phyloP scores from a whole-genome alignment of 2,329 filamentous ascomycete species.

The Ascosphaera aggregata region DNA sequence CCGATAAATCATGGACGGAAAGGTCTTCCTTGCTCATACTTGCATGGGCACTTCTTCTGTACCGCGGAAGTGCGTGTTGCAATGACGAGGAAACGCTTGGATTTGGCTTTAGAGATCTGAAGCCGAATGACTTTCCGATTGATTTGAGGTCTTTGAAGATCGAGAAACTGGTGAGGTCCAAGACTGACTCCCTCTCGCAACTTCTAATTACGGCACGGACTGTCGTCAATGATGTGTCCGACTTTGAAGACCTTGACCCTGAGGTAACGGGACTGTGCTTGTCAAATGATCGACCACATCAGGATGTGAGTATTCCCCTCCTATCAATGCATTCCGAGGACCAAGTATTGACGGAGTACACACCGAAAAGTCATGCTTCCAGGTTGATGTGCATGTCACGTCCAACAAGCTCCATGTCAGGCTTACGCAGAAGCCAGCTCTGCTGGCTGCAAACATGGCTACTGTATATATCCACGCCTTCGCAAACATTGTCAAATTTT shows the following conservation, averaged over 20 bases:
- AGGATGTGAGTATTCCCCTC: not conserved
- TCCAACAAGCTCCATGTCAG: not conserved
- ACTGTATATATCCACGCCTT: constrained; percentile 2
- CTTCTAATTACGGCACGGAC: not conserved
- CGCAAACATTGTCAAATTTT: constrained; percentile 5
- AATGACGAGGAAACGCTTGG: constrained; percentile 2
- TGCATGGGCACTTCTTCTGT: constrained; percentile 4
- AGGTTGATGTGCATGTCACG: not conserved
- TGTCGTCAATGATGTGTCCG: not conserved
- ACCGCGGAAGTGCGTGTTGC: constrained; percentile 3
- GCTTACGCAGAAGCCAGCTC: not conserved
- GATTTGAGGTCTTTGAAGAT: not conserved
- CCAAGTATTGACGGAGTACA: too few relatives aligned
- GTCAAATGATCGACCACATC: not conserved
- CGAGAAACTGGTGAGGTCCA: not conserved
- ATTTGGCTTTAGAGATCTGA: not conserved
- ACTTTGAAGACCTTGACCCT: not conserved
- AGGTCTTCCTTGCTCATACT: constrained; percentile 1
- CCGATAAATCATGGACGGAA: not conserved
- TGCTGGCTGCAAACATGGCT: not conserved
- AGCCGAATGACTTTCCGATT: not conserved
- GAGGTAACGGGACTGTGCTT: not conserved
- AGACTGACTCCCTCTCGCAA: not conserved
- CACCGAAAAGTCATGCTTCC: not conserved
- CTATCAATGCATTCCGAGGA: too few relatives aligned